phyloP scores from a whole-genome alignment of 2,329 filamentous ascomycete species.

The Sporothrix curviconia region DNA sequence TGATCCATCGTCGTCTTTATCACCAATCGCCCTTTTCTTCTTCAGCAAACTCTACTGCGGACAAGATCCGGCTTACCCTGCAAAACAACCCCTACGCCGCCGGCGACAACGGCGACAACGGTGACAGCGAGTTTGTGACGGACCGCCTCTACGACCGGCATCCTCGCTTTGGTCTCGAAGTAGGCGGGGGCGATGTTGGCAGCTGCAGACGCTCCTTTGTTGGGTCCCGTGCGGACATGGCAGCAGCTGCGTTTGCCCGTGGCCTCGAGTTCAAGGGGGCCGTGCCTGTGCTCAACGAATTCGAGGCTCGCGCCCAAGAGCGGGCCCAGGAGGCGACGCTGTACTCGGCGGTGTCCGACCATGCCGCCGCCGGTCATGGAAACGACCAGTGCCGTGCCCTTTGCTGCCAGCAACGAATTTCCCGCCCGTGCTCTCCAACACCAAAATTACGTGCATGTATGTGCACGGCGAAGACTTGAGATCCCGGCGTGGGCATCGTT shows the following conservation, averaged over 20 bases:
- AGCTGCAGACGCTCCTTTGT: too few species aligned
- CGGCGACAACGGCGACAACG: too few species aligned
- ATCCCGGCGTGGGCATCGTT: constrained; percentile 38
- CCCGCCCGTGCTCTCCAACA: not conserved
- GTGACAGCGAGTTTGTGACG: too few species aligned
- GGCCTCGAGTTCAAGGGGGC: not conserved
- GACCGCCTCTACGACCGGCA: too few species aligned
- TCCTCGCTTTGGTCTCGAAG: not conserved
- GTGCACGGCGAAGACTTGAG: constrained; percentile 28
- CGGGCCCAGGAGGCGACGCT: too few species aligned
- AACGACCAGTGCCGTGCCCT: not conserved
- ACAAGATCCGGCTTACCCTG: too few species aligned
- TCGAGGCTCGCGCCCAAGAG: not conserved
- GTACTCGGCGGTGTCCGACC: too few species aligned
- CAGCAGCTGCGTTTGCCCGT: not conserved
- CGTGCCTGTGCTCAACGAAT: not conserved
- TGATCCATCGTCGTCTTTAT: too few species aligned
- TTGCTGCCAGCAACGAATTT: not conserved
- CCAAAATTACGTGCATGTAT: constrained; percentile 14
- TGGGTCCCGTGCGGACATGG: not conserved
- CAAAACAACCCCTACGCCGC: too few species aligned
- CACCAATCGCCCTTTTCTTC: too few species aligned
- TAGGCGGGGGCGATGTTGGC: not conserved
- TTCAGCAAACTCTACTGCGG: too few species aligned
- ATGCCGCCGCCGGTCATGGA: too few species aligned